Evolutionary conservation across 352 stramenopile species (phyloP), one percentile per base, ranked within the genome.

Genomic region (Phytophthora citrophthora): DNA sequence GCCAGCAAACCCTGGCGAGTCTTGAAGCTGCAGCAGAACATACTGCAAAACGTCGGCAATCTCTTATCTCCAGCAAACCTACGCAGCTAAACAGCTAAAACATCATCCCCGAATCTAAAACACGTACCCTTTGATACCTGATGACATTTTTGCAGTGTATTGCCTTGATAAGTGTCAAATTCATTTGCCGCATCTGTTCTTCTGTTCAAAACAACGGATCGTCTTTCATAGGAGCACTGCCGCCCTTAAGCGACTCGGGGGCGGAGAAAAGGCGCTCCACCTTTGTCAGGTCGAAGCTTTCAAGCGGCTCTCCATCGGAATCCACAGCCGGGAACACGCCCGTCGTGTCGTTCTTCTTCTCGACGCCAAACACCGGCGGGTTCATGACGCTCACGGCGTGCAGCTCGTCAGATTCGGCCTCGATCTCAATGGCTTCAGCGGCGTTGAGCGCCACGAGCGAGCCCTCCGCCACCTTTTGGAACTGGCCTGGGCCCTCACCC

Each of bases 381-480:
- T 94, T 94, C 81, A 94, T 88, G 58, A 94, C 81, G 62, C 85
- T 93, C 64, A 94, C 81, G 27, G 78, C 72, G 45, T 90, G 79
- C 39, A 94, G 71, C 50, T 90, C 83, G 46, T 90, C 83, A 18
- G 77, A 72, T 48, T 86, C 57, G 20, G 82, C 77, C 23, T 77
- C 69, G 10, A 94, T 68, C 34, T 87, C 68, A 0, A 83, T 66
- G 26, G 70, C 66, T 34, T 91, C 83, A 1, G 71, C 61, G 11
- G 85, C 85, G 60, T 77, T 90, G 13, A 94, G 68, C 18, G 85
- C 81, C 41, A 94, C 72, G 32, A 89, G 78, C 20, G 68, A 76
- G 6, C 85, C 85, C 46, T 81, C 69, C 8, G 52, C 20, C 16
- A 94, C 67, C 24, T 70, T 32, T 44, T 88, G 71, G 24, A 59